phyloP scores from a whole-genome alignment of 116 monocot species.

The Trichopus zeylanicus region DNA sequence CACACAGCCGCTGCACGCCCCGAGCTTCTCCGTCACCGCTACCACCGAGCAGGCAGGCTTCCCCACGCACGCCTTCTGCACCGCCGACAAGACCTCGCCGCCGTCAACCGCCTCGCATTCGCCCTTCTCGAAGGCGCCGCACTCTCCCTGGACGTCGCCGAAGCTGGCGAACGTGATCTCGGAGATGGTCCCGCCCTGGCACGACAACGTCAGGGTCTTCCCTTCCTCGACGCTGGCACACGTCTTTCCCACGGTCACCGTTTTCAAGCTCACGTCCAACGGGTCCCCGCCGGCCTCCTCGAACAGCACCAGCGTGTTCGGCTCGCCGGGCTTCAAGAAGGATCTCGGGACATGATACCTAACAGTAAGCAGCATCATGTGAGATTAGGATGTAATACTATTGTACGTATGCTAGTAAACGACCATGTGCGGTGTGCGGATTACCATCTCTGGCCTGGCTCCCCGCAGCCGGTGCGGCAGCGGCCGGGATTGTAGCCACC shows the following conservation, averaged over 20 bases:
- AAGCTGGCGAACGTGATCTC: not conserved
- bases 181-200: not conserved
- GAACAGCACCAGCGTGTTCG: conserved; percentile 6
- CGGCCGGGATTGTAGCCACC: conserved; percentile 20
- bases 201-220: not conserved
- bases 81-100: not conserved
- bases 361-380: no score
- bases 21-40: not conserved
- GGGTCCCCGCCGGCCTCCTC: conserved; percentile 3
- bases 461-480: conserved; percentile 40
- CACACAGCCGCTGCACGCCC: not conserved
- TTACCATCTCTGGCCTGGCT: conserved; percentile 40
- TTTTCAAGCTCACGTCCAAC: not conserved
- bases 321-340: conserved; percentile 2
- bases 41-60: not conserved
- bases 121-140: not conserved
- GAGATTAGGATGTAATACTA: no score
- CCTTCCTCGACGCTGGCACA: conserved; percentile 2
- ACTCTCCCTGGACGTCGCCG: not conserved
- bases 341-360: conserved; percentile 11
- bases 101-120: not conserved
- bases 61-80: not conserved
- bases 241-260: not conserved
- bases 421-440: no score
- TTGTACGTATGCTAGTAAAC: no score